Evolutionary conservation across 257 asterid genomes (phyloP), one percentile per base, ranked within the genome.

Genomic region (Prunella vulgaris): DNA sequence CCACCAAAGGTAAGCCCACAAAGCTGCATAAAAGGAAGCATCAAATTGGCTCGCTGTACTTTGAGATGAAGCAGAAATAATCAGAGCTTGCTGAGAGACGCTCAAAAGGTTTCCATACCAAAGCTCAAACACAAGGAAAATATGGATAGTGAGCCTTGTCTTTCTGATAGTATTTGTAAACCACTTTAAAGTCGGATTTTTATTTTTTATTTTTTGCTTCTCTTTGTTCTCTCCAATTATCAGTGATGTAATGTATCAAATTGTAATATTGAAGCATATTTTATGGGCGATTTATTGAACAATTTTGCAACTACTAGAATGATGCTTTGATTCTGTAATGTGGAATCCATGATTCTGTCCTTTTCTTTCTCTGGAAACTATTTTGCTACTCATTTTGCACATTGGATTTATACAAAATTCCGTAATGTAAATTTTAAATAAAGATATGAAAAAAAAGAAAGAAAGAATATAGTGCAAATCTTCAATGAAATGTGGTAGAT

Each of bases 41-140:
- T 85, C 97, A 89, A 74, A 93, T 90, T 14, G 85, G 96, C 5
- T 69, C 96, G 15, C 83, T 93, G 75, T 85, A 73, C 71, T 87
- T 77, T 25, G 97, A 93, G 74, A 79, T 91, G 97, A 90, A 73
- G 75, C 96, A 89, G 78, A 91, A 91, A 70, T 96, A 90, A 77
- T 63, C 18, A 67, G 97, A 90, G 81, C 91, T 88, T 63, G 82
- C 92, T 4, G 99, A 93, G 76, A 84, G 99, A 63, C 96, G 99
- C 9, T 28, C 99, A 27, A 80, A 46, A 74, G 99, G 99, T 48
- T 81, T 75, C 71, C 88, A 77, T 2, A 93, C 97, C 69, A 93
- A 93, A 86, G 88, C 99, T 77, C 97, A 93, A 78, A 93, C 99
- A n/a, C 99, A 93, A 65, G 97, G 85, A 33, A 93, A 93, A 69